Base-by-base conservation (phyloP, 2,329 filamentous ascomycete genomes). In the Lachnellula cervina region DNA sequence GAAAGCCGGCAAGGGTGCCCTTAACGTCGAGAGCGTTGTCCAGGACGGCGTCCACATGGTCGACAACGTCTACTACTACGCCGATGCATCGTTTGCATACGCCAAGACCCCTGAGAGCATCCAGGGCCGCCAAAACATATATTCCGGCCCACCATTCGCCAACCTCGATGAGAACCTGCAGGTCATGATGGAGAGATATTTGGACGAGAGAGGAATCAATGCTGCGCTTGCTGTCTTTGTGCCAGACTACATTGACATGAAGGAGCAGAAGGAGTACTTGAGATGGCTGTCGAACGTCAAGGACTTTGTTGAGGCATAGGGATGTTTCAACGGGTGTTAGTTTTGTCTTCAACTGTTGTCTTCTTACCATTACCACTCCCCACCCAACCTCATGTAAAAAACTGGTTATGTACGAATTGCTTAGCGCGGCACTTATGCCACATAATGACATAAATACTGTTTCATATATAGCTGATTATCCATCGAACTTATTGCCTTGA, bases 191-290 rank as follows among this genome's bases (percentile, higher is more conserved):
- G 93, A 97, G 81, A 84, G 88, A 66, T 99, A 93, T 77, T 82
- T 99, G 61, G 91, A 96, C 74, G 94, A 97, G 81, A 84, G 94
- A 66, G 94, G 93, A 62, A 84, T 99, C 74, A 90, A 93, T 69
- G 86, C 88, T 66, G 83, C 87, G 57, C 82, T 99, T 66, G 93
- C 92, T 52, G 77, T 92, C 64, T 97, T 97, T 74, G 87, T 96
- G 45, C 90, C 92, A 38, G 92, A 97, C 73, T 99, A 96, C 77
- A 92, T 97, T 69, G 91, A 97, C 71, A 84, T 89, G 76, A 99
- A 99, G 86, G 94, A 99, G 83, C 93, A 97, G 83, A 88, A 86
- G 76, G 94, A 99, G 81, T 99, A 99, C 74, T 77, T 95, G 59
- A 77, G 81, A 63, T 99, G 95, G 94, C 78, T 99, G 73, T 82